Evolutionary conservation across 345 rosid genomes (phyloP).

Genomic region (Iberis pinnata): DNA sequence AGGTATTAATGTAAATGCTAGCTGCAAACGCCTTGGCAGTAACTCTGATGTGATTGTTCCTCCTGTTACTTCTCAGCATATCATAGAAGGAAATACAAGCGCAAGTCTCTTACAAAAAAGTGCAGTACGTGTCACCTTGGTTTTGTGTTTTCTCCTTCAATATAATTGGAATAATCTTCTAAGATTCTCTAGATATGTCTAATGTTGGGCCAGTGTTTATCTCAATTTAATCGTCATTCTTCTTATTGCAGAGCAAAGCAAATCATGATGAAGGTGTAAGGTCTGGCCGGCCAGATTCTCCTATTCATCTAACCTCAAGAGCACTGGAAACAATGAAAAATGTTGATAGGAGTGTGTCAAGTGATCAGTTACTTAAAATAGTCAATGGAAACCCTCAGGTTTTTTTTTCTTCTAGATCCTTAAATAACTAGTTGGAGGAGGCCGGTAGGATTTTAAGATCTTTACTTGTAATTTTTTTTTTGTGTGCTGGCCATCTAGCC

Average conservation of each 20-base stretch:
- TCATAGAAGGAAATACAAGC: conserved; percentile 25
- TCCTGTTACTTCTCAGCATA: conserved; percentile 29
- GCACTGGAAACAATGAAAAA: conserved; percentile 31
- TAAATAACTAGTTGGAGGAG: conserved; percentile 11
- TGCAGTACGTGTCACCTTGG: conserved; percentile 34
- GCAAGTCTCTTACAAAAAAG: conserved; percentile 31
- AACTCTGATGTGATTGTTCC: conserved; percentile 34
- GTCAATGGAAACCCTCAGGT: conserved; percentile 40
- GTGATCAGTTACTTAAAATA: conserved; percentile 32
- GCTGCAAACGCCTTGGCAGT: conserved; percentile 32
- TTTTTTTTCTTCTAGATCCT: conserved; percentile 23
- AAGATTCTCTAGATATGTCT: neutral
- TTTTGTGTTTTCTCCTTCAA: conserved; percentile 14
- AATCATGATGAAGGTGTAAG: conserved; percentile 19
- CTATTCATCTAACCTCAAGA: conserved; percentile 27
- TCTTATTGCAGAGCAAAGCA: conserved; percentile 16
- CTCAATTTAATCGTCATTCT: neutral
- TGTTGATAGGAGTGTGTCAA: conserved; percentile 29
- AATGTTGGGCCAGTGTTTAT: neutral
- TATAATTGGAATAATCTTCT: neutral
- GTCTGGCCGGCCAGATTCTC: conserved; percentile 24
- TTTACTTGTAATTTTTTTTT: conserved; percentile 17
- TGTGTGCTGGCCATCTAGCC: conserved; percentile 38
- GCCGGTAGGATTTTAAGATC: conserved; percentile 13
- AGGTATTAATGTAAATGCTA: conserved; percentile 41